Base-by-base conservation (phyloP, 1,284 basidiomycete species). In the Cryptococcus wingfieldii region DNA sequence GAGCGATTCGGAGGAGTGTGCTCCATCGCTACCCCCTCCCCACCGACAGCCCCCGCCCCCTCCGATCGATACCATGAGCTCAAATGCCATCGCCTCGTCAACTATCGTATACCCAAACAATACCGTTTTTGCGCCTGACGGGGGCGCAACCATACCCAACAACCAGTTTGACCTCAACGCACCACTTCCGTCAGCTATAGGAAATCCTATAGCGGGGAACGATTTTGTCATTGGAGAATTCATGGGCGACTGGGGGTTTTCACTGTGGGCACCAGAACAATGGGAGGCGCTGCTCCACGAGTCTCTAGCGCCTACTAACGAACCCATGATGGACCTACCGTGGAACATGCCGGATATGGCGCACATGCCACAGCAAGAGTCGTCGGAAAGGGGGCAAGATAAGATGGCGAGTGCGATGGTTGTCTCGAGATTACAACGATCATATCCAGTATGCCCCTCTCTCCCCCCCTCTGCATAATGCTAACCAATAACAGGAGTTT, bases 381-480 rank as follows among this genome's bases (percentile, higher is more conserved):
- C 60, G 16, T 51, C 58, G 4, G 54, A 62, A 25, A 44, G 60
- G 41, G 59, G 51, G 2, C 46, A 56, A 48, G 47, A 56, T 5
- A 37, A 19, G 47, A 47, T 61, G 12, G 55, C 52, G 18, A 53
- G 52, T 12, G 53, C 41, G 18, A 42, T 31, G 8, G 28, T 68
- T 14, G 47, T 66, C 12, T 45, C 51, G 14, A 55, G 60, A 16
- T 25, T 68, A 9, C 38, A 58, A 45, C 34, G 38, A 4, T 39
- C 55, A 16, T 69, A 60, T 52, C 62, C 59, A 16, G 68, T 69
- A 50, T 59, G 65, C 66, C 10, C 18, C 12, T 13, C 12, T 13
- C 13, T 45, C 7, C 34, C n/a, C 41, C 16, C 7, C 8, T 31
- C n/a, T 14, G 45, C 3, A 16, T 34, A n/a, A 4, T 38, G 39